Conservation (phyloP, 1,284 basidiomycete genomes). For the Naganishia sp. region DNA sequence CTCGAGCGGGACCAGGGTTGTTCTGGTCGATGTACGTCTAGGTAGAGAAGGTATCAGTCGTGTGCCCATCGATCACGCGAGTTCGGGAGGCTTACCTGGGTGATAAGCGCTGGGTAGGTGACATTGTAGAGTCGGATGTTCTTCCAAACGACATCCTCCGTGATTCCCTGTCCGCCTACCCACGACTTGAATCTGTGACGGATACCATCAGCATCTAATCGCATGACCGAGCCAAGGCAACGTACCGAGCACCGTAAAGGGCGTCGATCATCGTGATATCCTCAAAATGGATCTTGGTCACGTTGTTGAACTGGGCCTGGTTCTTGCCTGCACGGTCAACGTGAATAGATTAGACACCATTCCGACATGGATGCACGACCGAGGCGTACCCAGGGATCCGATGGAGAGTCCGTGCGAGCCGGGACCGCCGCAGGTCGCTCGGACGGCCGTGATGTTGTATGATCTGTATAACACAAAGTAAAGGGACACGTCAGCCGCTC, state of each 20-base stretch:
- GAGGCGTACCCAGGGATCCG: slow-evolving; percentile 55
- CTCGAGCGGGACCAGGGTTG: slow-evolving; percentile 33
- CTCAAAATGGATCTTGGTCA: slow-evolving; percentile 38
- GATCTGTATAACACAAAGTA: slow-evolving; percentile 55
- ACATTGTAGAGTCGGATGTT: slow-evolving; percentile 53
- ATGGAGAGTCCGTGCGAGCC: slow-evolving; percentile 59
- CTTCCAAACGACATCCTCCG: slow-evolving; percentile 56
- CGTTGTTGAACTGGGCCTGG: slow-evolving; percentile 44
- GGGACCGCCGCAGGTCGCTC: slow-evolving; percentile 57
- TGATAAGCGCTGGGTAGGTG: slow-evolving; percentile 58
- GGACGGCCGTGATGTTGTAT: slow-evolving; percentile 55
- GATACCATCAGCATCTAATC: neutral
- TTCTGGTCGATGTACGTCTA: slow-evolving; percentile 50
- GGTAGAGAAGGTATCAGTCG: neutral
- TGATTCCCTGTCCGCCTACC: slow-evolving; percentile 58
- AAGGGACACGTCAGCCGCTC: slow-evolving; percentile 45
- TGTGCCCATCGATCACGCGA: neutral
- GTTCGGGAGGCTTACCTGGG: slow-evolving; percentile 43
- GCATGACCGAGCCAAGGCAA: neutral
- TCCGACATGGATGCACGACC: no score
- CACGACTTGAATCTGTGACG: slow-evolving; percentile 53
- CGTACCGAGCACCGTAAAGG: slow-evolving; percentile 55
- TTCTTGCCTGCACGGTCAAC: slow-evolving; percentile 30
- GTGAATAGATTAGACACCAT: neutral
- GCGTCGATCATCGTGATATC: slow-evolving; percentile 45